Evolutionary conservation across 2,329 filamentous ascomycete species (phyloP).

Genomic region (Ceratocystis albifundus): DNA sequence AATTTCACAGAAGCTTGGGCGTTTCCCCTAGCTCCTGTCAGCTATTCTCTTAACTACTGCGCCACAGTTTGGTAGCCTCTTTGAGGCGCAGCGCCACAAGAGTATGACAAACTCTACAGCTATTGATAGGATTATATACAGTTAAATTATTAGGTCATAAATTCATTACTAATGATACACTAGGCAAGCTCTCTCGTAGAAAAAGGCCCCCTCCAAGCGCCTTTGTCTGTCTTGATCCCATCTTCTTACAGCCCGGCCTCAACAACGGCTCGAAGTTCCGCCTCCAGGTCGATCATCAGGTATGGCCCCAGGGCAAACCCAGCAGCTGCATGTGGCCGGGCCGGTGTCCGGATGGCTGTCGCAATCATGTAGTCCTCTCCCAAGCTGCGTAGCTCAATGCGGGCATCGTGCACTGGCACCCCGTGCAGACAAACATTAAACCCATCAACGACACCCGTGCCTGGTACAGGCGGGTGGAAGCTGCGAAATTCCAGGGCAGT

Average conservation of each 20-base stretch:
- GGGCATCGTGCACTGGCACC: slow-evolving; percentile 10
- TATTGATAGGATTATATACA: no score
- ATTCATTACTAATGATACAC: slow-evolving; percentile 14
- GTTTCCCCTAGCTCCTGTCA: not conserved
- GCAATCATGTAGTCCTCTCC: slow-evolving; percentile 19
- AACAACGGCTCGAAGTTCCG: slow-evolving; percentile 2
- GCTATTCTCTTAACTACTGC: not conserved
- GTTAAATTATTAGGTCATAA: slow-evolving; percentile 1
- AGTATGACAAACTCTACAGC: no score
- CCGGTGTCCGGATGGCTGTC: slow-evolving; percentile 20
- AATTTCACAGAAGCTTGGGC: not conserved
- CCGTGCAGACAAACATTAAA: slow-evolving; percentile 16
- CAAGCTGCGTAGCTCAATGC: slow-evolving; percentile 20
- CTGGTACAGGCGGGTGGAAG: slow-evolving; percentile 44
- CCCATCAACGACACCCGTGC: slow-evolving; percentile 19
- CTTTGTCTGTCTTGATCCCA: not conserved
- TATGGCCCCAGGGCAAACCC: slow-evolving; percentile 15
- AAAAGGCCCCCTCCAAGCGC: not conserved
- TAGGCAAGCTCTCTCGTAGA: not conserved
- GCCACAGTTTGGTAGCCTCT: not conserved
- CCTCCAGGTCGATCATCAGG: slow-evolving; percentile 11
- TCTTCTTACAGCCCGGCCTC: not conserved
- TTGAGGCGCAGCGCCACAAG: no score
- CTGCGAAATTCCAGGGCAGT: slow-evolving; percentile 55
- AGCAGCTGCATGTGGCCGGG: slow-evolving; percentile 5